Conservation (phyloP, 228 moss, liverwort and hornwort genomes). For the Sphagnum magellanicum region DNA sequence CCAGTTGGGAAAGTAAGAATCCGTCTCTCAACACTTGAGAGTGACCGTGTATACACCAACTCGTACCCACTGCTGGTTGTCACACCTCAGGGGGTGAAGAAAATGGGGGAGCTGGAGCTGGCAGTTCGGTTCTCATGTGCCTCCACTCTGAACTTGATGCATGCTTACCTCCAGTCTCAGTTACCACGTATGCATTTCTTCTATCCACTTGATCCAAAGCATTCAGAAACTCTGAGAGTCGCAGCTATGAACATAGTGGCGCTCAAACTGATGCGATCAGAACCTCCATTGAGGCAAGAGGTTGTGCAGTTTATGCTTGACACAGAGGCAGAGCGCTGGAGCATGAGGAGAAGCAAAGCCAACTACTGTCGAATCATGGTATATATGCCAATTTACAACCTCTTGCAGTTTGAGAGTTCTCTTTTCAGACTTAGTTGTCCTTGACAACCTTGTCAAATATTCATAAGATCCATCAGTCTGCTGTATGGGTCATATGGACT, state of each 20-base stretch:
- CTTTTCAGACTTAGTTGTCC: neutral
- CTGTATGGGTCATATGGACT: neutral
- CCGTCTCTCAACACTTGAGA: slow-evolving; percentile 43
- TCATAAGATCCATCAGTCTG: neutral
- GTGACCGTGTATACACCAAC: slow-evolving; percentile 49
- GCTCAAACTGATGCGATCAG: slow-evolving; percentile 37
- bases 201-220: slow-evolving; percentile 25
- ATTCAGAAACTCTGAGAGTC: slow-evolving; percentile 33
- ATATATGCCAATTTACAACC: neutral
- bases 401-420: neutral
- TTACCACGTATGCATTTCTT: slow-evolving; percentile 51
- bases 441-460: neutral
- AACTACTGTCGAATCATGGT: slow-evolving; percentile 48
- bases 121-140: slow-evolving; percentile 42
- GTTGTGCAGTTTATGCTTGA: slow-evolving; percentile 50
- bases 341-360: slow-evolving; percentile 54
- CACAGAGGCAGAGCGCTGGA: slow-evolving; percentile 48
- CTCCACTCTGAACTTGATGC: slow-evolving; percentile 36
- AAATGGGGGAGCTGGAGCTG: slow-evolving; percentile 42
- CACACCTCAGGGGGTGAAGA: slow-evolving; percentile 44
- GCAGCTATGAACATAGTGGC: slow-evolving; percentile 52
- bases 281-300: slow-evolving; percentile 47
- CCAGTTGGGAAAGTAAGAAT: slow-evolving; percentile 49
- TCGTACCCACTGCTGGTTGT: slow-evolving; percentile 39
- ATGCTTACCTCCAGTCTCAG: slow-evolving; percentile 37